phyloP scores from a whole-genome alignment of 208 protist genomes.

The Phytomonas serpens region DNA sequence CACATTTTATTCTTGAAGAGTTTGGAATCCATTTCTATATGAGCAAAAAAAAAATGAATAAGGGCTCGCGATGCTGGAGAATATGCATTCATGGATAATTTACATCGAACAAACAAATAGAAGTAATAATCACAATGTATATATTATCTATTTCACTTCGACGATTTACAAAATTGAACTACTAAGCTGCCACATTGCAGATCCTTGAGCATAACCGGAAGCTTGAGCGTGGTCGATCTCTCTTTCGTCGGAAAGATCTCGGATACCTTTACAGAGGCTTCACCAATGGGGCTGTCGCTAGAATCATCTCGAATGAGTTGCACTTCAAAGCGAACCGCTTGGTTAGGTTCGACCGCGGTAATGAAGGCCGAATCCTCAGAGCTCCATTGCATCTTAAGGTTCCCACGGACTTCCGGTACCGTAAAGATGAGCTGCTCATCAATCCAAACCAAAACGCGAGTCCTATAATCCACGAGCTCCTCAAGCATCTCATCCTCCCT shows the following conservation, averaged over 20 bases:
- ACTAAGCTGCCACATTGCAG: slow-evolving; percentile 3
- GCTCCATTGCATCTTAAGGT: slow-evolving; percentile 31
- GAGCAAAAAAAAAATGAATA: background rate
- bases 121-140: background rate
- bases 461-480: slow-evolving; percentile 24
- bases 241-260: background rate
- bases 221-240: background rate
- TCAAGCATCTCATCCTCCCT: slow-evolving; percentile 26
- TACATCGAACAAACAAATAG: background rate
- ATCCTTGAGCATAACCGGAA: slow-evolving; percentile 7
- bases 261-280: slow-evolving; percentile 2
- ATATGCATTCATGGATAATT: background rate
- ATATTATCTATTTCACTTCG: background rate
- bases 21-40: background rate
- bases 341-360: slow-evolving; percentile 12
- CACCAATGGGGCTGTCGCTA: slow-evolving; percentile 6
- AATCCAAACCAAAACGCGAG: slow-evolving; percentile 47
- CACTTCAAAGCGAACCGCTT: slow-evolving; percentile 46
- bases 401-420: slow-evolving; percentile 21
- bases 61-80: background rate
- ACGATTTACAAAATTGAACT: slow-evolving; percentile 1
- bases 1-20: background rate
- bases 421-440: slow-evolving; percentile 31
- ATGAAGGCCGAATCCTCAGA: slow-evolving; percentile 23
- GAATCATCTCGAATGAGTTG: slow-evolving; percentile 21